Evolutionary conservation across 441 rosid genomes (phyloP), one percentile per base, ranked within the genome.

Genomic region (Manihot esculenta): DNA sequence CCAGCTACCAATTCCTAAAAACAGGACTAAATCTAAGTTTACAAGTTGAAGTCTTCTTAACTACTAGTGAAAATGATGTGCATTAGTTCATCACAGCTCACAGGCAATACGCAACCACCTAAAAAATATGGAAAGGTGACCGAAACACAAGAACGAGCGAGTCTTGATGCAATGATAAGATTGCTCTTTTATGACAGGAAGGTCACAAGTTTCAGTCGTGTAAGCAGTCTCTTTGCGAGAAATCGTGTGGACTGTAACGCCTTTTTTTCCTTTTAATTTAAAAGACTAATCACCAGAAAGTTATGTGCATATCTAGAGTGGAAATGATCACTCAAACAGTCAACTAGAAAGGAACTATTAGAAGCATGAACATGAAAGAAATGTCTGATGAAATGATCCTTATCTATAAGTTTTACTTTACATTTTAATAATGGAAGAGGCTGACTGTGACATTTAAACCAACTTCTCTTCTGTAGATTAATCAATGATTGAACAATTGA

Each of bases 1-100:
- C 62, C 3, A 56, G n/a, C 58, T 7, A 42, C 42, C 74, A 66
- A 13, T 64, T 48, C 61, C 71, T 66, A 48, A 66, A 57, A 38
- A 10, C 7, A 48, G n/a, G 49, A 18, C 62, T 66, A 74, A 65
- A 74, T 70, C 80, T 56, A 64, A 69, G 77, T 47, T 75, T 69
- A 41, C 50, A 66, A 50, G 77, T 48, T 62, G 72, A 70, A 58
- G 24, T 74, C 77, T 63, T 50, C 67, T 69, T 66, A 60, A 62
- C 49, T 23, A 71, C 49, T 27, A 10, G 62, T 66, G 78, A 71
- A 77, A 73, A 77, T 21, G 74, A 78, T 53, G 17, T 55, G 56
- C 49, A 38, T 35, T 66, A 59, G 64, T 65, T n/a, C 79, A 58
- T 75, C 56, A 51, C 80, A 71, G 66, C 7, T 75, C 56, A 51